These are phyloP conservation scores for Tulasnella sp. DNA, from an alignment of 768 basidiomycete species.

Conservation along the genomic window DNA sequence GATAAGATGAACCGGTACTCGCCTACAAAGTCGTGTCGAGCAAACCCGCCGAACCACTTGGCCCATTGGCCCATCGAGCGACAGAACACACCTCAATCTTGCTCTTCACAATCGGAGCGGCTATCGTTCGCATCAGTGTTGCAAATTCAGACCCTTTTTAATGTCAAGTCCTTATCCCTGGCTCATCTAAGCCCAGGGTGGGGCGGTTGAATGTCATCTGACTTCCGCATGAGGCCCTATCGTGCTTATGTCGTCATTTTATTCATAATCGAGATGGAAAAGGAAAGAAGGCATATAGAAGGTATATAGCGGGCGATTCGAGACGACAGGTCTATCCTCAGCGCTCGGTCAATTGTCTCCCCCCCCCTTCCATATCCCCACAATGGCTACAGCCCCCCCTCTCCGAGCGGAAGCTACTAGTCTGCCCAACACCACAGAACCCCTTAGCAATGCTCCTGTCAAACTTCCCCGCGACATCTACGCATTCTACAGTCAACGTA, in stretches of 20 bases:
- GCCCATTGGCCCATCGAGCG: too few relatives aligned
- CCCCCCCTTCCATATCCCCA: not conserved
- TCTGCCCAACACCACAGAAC: not conserved
- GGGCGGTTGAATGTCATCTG: not conserved
- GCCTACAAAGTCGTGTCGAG: too few relatives aligned
- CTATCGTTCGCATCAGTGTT: not conserved
- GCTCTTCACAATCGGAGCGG: too few relatives aligned
- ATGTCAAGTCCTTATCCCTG: not conserved
- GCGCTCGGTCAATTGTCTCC: not conserved
- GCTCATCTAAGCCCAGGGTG: not conserved
- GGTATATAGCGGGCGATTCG: not conserved
- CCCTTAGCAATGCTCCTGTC: not conserved
- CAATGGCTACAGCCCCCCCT: not conserved
- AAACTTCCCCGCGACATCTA: conserved; percentile 7
- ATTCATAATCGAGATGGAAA: too few relatives aligned
- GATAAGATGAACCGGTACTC: too few relatives aligned
- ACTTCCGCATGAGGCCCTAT: not conserved
- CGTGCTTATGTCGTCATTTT: not conserved
- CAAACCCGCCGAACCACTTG: too few relatives aligned
- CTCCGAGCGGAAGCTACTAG: not conserved
- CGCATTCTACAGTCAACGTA: not conserved
- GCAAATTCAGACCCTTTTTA: not conserved
- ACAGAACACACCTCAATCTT: too few relatives aligned
- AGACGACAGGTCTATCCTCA: not conserved
- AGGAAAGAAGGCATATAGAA: not conserved